Percentiles rank a stretch among this genome's conserved stretches.
phyloP scores from a whole-genome alignment of 2,329 filamentous ascomycete species.

The Capronia epimyces region DNA sequence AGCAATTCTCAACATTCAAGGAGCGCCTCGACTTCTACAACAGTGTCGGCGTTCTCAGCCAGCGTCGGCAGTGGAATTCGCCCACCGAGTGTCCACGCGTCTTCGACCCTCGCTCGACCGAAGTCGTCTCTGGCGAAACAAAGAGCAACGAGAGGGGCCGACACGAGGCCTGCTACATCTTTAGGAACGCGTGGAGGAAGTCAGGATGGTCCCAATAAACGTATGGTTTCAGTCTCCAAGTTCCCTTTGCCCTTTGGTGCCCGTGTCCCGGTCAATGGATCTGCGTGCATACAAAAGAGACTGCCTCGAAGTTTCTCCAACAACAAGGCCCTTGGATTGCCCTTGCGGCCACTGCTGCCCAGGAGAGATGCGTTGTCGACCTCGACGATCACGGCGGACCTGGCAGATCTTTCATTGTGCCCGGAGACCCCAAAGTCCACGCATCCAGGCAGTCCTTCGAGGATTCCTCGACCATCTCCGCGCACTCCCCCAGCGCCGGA shows the following conservation, averaged over 20 bases:
- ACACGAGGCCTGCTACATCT: slow-evolving; percentile 40
- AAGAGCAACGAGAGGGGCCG: slow-evolving; percentile 43
- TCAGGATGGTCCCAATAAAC: slow-evolving; percentile 45
- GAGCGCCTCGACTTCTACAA: slow-evolving; percentile 42
- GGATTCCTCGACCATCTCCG: slow-evolving; percentile 22
- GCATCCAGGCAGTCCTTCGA: slow-evolving; percentile 23
- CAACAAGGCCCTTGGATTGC: slow-evolving; percentile 1
- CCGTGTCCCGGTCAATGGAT: slow-evolving; percentile 16
- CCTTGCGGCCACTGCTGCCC: neutral
- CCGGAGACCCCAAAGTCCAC: slow-evolving; percentile 9
- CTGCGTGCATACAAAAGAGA: slow-evolving; percentile 15
- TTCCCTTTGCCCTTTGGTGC: slow-evolving; percentile 25
- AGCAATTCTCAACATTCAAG: slow-evolving; percentile 41
- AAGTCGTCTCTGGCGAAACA: slow-evolving; percentile 50
- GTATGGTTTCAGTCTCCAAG: slow-evolving; percentile 44
- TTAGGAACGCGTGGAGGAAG: slow-evolving; percentile 38
- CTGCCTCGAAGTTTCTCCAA: slow-evolving; percentile 13
- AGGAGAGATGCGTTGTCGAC: slow-evolving; percentile 9
- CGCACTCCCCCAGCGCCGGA: slow-evolving; percentile 33
- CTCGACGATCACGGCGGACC: slow-evolving; percentile 15
- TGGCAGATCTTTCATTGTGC: slow-evolving; percentile 31
- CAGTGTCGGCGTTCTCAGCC: slow-evolving; percentile 50
- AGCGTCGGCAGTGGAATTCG: slow-evolving; percentile 53
- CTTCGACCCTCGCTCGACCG: slow-evolving; percentile 40
- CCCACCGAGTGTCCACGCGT: slow-evolving; percentile 39